Evolutionary conservation across 441 rosid species (phyloP), one percentile per base, ranked within the genome.

Genomic region (Mallotus repandus): DNA sequence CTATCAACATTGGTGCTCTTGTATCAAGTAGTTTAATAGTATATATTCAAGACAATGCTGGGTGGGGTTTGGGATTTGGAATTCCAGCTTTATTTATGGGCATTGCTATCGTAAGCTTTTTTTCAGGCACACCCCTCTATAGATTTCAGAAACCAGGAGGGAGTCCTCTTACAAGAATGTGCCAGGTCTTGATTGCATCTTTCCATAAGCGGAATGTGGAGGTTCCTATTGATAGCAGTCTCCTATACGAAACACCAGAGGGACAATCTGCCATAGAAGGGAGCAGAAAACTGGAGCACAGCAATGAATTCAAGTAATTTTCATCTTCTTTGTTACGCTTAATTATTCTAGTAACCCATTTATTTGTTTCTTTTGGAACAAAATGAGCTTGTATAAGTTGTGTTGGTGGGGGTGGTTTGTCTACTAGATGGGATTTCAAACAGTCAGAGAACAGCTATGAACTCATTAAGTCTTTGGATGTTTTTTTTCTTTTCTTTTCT

Each of bases 21-120:
- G 77, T 92, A 68, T 94, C 97, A 35, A 84, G 89, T 76, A 92
- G 91, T 78, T 78, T 91, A 46, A 60, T 94, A 60, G 97, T 92
- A 43, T 92, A 93, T 87, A 81, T 89, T 81, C 97, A 92, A 82
- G 98, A 92, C 74, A 90, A 94, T 67, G 84, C 81, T 3, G 97
- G 98, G 21, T 94, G 97, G 97, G 98, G 89, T 48, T 71, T 92
- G 43, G 98, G 98, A 38, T 94, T 92, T 79, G 91, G 91, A 68
- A 89, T 94, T 79, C 98, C 98, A 25, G 87, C 97, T 1, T 71
- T 92, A 65, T 92, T 88, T 76, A 91, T 91, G 94, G 97, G 87
- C 71, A 62, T 90, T 41, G 97, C 98, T 43, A 91, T 89, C 74
- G 81, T 21, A n/a, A 87, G 96, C 81, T 94, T 91, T 86, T 92